Conservation (phyloP, 129 eudicot genomes). For the Arctium lappa region DNA sequence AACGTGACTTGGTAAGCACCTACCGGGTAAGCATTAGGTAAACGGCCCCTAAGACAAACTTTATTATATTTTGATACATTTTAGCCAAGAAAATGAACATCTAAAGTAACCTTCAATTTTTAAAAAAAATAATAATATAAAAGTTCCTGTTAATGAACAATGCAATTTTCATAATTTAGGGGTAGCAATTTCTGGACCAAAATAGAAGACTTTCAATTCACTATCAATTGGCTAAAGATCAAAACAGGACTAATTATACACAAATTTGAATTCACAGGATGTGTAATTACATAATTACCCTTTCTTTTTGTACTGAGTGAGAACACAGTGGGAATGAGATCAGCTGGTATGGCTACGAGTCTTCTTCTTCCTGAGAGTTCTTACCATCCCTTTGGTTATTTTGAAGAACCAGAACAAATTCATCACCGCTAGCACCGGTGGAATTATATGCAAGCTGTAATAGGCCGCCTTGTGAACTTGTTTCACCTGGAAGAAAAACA, state of each 20-base stretch:
- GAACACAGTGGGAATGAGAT: slow-evolving; percentile 5
- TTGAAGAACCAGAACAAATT: slow-evolving; percentile 85
- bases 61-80: neutral
- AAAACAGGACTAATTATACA: slow-evolving; percentile 14
- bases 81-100: neutral
- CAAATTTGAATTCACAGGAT: slow-evolving; percentile 22
- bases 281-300: slow-evolving; percentile 35
- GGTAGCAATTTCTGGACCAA: neutral
- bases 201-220: neutral
- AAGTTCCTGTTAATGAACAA: neutral
- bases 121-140: neutral
- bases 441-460: slow-evolving; percentile 51
- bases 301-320: slow-evolving; percentile 25
- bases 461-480: slow-evolving; percentile 49
- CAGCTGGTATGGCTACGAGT: slow-evolving; percentile 39
- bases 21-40: too few relatives aligned
- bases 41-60: neutral
- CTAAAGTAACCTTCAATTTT: neutral
- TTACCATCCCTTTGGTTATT: slow-evolving; percentile 80
- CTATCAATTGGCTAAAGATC: slow-evolving; percentile 11
- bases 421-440: slow-evolving; percentile 60
- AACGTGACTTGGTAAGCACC: too few relatives aligned
- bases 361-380: slow-evolving; percentile 60
- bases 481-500: slow-evolving; percentile 49
- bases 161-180: neutral